Evolutionary conservation across 2,329 filamentous ascomycete genomes (phyloP), one percentile per base, ranked within the genome.

Genomic region (Fusarium coicis): DNA sequence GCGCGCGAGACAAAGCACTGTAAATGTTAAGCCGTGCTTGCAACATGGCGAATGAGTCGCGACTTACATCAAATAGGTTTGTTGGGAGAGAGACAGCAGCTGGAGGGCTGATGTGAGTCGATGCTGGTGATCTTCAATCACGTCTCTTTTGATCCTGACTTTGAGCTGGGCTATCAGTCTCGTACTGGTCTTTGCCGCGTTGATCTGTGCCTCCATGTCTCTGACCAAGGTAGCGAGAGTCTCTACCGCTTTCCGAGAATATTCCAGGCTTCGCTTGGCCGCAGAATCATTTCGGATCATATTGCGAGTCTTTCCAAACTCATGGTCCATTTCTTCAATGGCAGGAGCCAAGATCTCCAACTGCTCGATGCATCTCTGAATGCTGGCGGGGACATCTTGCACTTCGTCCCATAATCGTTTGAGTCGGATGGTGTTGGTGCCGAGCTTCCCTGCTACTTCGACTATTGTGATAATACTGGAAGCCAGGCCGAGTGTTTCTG

Each of bases 391-490:
- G 3, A 73, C 59, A 36, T 73, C 53, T 10, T 74, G 65, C 0
- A 74, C 65, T 34, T 76, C 68, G 5, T 73, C 50, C 73, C 73
- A 76, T 14, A 76, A 57, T 0, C 56, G 55, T 11, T 74, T 76
- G 1, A 76, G 66, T 14, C 43, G 40, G 4, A 73, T 26, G 0
- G 46, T 53, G 18, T 59, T 73, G 2, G 63, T 49, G 21, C 55
- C 68, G 3, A 76, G n/a, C 32, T 76, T 74, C 5, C 66, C 68
- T 1, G 53, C 73, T 9, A 72, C 63, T 14, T 62, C 57, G 3
- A 70, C 62, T 9, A 76, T 52, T 8, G 73, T 63, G 36, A 76
- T 76, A 18, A 66, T 63, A 32, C 71, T 61, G 1, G 71, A 68
- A 1, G 65, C 71, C 8, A 74, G 9, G 18, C 73, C 60, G 2